Evolutionary conservation across 331 rosid genomes (phyloP).

Genomic region (Quercus lobata): DNA sequence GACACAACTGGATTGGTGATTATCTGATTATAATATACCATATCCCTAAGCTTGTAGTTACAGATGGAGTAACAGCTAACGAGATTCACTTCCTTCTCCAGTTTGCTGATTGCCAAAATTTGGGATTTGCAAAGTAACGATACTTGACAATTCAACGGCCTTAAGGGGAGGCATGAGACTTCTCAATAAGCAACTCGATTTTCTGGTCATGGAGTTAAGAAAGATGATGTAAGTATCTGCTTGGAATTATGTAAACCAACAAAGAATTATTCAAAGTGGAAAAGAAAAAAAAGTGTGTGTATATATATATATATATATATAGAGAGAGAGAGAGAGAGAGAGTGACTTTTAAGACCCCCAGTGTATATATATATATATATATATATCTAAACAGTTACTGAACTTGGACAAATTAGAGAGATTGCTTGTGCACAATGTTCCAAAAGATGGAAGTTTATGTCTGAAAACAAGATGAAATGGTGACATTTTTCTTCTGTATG

Average conservation of each 20-base stretch:
- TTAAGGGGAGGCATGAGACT: conserved; percentile 33
- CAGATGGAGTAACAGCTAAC: neutral
- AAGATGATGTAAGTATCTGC: neutral
- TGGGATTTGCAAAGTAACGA: neutral
- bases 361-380: no score
- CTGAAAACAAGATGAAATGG: neutral
- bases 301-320: no score
- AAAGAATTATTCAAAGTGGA: no score
- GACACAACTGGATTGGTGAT: neutral
- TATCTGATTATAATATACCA: neutral
- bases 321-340: neutral
- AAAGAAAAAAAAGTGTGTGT: neutral
- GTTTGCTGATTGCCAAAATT: neutral
- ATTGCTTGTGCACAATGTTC: neutral
- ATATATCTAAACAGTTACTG: neutral
- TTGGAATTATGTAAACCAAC: neutral
- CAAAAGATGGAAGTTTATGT: neutral
- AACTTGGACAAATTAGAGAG: neutral
- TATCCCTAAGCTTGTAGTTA: neutral
- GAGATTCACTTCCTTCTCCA: neutral
- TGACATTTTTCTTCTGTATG: no score
- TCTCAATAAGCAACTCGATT: conserved; percentile 68
- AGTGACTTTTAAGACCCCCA: no score
- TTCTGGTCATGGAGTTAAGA: conserved; percentile 43
- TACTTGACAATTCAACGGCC: conserved; percentile 22